Evolutionary conservation across 1,139 yeast species (phyloP).

Genomic region (Arxiozyma bovina): DNA sequence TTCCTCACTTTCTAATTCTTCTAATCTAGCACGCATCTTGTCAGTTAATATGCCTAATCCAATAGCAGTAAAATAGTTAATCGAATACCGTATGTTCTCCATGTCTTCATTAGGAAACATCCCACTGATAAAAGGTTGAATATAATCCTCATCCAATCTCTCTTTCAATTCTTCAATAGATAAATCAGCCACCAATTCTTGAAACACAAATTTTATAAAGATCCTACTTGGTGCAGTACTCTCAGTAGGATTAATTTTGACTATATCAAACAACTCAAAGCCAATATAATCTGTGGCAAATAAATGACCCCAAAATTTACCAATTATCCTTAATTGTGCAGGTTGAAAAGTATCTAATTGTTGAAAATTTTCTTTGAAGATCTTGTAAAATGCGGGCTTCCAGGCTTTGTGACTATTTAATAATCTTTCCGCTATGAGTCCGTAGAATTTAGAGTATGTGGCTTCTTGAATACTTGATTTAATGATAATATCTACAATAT

Average conservation of each 20-base stretch:
- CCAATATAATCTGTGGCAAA: slow-evolving; percentile 62
- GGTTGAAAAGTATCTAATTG: slow-evolving; percentile 62
- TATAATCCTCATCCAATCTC: slow-evolving; percentile 44
- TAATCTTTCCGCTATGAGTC: slow-evolving; percentile 65
- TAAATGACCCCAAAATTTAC: slow-evolving; percentile 80
- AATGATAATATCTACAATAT: slow-evolving; percentile 65
- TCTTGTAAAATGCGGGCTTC: slow-evolving; percentile 44
- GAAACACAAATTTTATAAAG: slow-evolving; percentile 69
- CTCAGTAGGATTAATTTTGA: slow-evolving; percentile 58
- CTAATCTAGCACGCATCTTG: slow-evolving; percentile 56
- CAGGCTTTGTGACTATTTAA: slow-evolving; percentile 45
- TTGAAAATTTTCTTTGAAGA: slow-evolving; percentile 50
- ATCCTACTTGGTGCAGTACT: slow-evolving; percentile 79
- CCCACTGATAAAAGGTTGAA: slow-evolving; percentile 41
- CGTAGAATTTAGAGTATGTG: slow-evolving; percentile 79
- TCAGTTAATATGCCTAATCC: slow-evolving; percentile 82
- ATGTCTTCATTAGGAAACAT: slow-evolving; percentile 39
- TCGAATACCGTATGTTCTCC: slow-evolving; percentile 67
- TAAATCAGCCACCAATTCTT: slow-evolving; percentile 70
- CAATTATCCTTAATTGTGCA: slow-evolving; percentile 66
- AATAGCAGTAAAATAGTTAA: slow-evolving; percentile 88
- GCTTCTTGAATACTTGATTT: slow-evolving; percentile 84
- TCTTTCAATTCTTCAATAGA: slow-evolving; percentile 47
- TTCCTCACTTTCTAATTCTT: slow-evolving; percentile 9
- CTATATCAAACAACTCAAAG: slow-evolving; percentile 47